Evolutionary conservation across 345 rosid species (phyloP).

Genomic region (Euphorbia lathyris): DNA sequence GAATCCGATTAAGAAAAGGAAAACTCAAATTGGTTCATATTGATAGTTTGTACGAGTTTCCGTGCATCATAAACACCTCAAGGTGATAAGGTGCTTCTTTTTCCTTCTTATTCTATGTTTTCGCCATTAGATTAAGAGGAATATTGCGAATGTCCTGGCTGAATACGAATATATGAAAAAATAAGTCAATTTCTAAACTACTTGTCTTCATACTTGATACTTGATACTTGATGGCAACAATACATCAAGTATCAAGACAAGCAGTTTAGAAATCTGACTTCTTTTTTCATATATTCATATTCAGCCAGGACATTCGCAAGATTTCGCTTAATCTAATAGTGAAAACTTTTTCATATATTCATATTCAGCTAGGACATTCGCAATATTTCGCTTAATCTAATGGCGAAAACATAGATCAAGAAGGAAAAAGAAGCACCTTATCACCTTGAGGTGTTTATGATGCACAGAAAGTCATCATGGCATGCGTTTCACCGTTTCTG

Average conservation of each 20-base stretch:
- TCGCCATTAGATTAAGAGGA: not conserved
- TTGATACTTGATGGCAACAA: too few species aligned
- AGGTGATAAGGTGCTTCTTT: too few species aligned
- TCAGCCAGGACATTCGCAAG: not conserved
- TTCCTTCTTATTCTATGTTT: not conserved
- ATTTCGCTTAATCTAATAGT: not conserved
- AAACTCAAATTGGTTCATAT: too few species aligned
- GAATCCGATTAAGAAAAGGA: too few species aligned
- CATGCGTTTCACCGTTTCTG: too few species aligned
- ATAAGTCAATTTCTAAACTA: not conserved
- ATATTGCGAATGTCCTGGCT: not conserved
- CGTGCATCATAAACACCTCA: too few species aligned
- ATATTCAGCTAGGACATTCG: not conserved
- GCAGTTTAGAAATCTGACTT: not conserved
- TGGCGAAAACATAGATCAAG: not conserved
- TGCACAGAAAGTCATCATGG: too few species aligned
- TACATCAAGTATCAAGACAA: not conserved
- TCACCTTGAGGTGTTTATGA: too few species aligned
- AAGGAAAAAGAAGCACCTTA: too few species aligned
- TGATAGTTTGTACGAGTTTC: too few species aligned
- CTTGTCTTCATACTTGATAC: not conserved
- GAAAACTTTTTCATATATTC: not conserved
- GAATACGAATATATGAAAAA: too few species aligned
- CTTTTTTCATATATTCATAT: not conserved
- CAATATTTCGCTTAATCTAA: not conserved